Evolutionary conservation across 148 eudicot species (phyloP).

Genomic region (Vaccinium macrocarpon): DNA sequence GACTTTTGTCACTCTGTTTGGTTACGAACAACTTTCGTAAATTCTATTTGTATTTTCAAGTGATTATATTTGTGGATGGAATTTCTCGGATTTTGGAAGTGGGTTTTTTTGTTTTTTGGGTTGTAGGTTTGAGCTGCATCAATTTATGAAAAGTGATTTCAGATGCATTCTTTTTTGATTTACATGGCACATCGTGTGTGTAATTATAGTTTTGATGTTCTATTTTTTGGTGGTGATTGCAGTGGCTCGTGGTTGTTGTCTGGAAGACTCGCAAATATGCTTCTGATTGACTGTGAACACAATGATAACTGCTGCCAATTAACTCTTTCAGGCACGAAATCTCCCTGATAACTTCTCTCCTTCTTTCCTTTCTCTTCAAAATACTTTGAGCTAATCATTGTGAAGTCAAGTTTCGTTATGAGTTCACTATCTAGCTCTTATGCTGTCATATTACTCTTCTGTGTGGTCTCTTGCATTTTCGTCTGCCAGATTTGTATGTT

Average conservation of each 20-base stretch:
- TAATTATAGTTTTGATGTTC: neutral
- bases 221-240: conserved; percentile 21
- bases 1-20: neutral
- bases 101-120: neutral
- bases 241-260: conserved; percentile 86
- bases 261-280: conserved; percentile 89
- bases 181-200: neutral
- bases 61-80: neutral
- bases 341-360: conserved; percentile 1
- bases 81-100: neutral
- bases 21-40: neutral
- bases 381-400: neutral
- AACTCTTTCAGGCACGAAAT: conserved; percentile 71
- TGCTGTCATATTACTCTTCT: neutral
- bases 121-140: neutral
- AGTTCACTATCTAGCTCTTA: neutral
- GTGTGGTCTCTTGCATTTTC: neutral
- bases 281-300: conserved; percentile 80
- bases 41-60: neutral
- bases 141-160: neutral
- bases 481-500: neutral
- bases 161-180: neutral
- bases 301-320: conserved; percentile 59
- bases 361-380: neutral
- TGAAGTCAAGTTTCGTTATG: neutral